Base-by-base conservation (phyloP, 192 early-diverging fungal species). In the Coemansia javaensis region DNA sequence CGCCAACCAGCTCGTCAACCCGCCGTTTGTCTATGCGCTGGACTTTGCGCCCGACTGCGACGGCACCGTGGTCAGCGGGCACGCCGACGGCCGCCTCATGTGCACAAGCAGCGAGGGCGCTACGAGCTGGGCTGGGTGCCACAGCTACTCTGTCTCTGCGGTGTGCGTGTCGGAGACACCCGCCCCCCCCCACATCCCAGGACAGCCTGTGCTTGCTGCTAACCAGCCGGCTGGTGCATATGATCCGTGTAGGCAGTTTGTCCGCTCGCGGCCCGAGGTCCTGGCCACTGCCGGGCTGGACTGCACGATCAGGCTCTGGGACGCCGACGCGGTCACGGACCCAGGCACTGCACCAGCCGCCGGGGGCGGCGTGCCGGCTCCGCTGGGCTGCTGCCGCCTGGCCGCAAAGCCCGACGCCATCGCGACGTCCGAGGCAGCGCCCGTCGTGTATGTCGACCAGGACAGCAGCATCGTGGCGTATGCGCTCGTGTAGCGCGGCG, bases 1-100 rank as follows among this genome's bases (percentile, higher is more conserved):
- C 16, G 45, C 44, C 25, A 17, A 23, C 3, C 48, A 41, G 17
- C n/a, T 56, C 40, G 32, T 74, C 8, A 74, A 74, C 27, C 70
- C 70, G 30, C 70, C 70, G 21, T 74, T 66, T 48, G 59, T 58
- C 5, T 74, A 74, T 36, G 42, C 70, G 11, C 43, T 74, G 25
- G 63, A 58, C 16, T 74, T 60, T 60, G 50, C 41, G 3, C 65
- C 59, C 15, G 18, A 24, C 22, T 48, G 40, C 36, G 12, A 37
- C 1, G 30, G 44, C 38, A 58, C 48, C 25, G 53, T 66, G 23
- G 59, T 60, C 15, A 62, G 61, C 22, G 70, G 70, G 3, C 70
- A 74, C 58, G 58, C 70, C n/a, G 70, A 74, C 24, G 70, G 70
- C 22, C 41, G 63, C 21, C 32, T 74, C 22, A 62, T 66, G 70